phyloP scores from a whole-genome alignment of 2,329 filamentous ascomycete genomes.

The Neocucurbitaria cava region DNA sequence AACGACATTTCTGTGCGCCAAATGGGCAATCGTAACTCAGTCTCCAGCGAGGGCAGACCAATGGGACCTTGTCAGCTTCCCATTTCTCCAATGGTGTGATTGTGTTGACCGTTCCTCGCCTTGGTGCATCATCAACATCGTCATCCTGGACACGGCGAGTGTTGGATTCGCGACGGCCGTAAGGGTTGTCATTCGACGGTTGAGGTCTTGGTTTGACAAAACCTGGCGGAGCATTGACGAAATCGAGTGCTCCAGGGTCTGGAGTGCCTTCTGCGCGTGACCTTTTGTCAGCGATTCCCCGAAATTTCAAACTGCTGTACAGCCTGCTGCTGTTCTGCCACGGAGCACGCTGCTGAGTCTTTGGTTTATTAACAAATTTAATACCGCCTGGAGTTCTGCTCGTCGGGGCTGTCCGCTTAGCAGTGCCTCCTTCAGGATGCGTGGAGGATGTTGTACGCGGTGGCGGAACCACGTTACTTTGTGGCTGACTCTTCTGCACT shows the following conservation, averaged over 20 bases:
- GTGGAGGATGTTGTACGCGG: background rate
- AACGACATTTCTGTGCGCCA: constrained; percentile 26
- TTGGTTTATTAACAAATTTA: constrained; percentile 35
- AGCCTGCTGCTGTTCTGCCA: constrained; percentile 21
- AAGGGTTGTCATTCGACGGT: constrained; percentile 20
- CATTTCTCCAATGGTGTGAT: constrained; percentile 19
- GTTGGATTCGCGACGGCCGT: constrained; percentile 32
- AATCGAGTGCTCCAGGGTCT: constrained; percentile 29
- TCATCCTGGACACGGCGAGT: constrained; percentile 19
- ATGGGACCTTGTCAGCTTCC: constrained; percentile 37
- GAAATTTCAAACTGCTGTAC: constrained; percentile 26
- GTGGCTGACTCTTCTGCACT: background rate
- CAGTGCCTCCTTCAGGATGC: background rate
- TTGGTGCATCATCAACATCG: constrained; percentile 10
- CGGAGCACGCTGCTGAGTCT: constrained; percentile 8
- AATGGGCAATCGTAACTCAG: constrained; percentile 29
- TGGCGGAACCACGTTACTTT: background rate
- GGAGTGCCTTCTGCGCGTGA: constrained; percentile 33
- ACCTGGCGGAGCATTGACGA: constrained; percentile 28
- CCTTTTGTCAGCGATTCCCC: constrained; percentile 26
- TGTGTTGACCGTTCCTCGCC: background rate
- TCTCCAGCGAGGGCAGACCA: constrained; percentile 38
- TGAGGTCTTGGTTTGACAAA: constrained; percentile 2
- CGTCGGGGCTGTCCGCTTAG: constrained; percentile 1
- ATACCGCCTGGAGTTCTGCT: constrained; percentile 20